These are phyloP conservation scores for Paspalum notatum DNA, from an alignment of 176 grass and related monocot species.

Conservation along the genomic window DNA sequence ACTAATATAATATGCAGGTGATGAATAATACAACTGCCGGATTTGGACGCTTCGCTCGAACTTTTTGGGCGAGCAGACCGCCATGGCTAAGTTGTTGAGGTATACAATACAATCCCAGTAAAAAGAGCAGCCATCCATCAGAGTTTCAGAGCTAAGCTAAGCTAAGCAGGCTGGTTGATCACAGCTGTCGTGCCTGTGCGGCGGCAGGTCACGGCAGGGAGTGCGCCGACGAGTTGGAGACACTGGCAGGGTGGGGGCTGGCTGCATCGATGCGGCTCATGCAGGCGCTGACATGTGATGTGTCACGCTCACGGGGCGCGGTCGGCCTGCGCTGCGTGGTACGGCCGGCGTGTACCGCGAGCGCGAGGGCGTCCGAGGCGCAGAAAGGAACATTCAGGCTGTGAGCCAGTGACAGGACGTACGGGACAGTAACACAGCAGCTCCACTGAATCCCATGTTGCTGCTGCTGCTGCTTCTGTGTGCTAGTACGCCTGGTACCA, in stretches of 20 bases:
- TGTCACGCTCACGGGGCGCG: conserved; percentile 45
- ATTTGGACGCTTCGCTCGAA: not conserved
- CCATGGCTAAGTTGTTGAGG: not conserved
- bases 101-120: not conserved
- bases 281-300: conserved; percentile 18
- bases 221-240: not conserved
- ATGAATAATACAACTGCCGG: not conserved
- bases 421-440: not conserved
- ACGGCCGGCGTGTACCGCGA: not conserved
- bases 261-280: not conserved
- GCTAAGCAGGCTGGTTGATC: too few relatives aligned
- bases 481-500: too few relatives aligned
- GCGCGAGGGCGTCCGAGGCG: not conserved
- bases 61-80: not conserved
- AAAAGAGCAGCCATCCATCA: too few relatives aligned
- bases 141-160: too few relatives aligned
- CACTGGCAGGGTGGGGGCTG: conserved; percentile 16
- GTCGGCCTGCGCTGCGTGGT: conserved; percentile 7
- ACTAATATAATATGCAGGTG: conserved; percentile 3
- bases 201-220: not conserved
- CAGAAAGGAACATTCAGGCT: conserved; percentile 27
- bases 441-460: conserved; percentile 12
- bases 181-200: conserved; percentile 1
- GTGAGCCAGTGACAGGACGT: not conserved
- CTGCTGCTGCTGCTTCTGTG: not conserved